Conservation (phyloP, 1,284 basidiomycete species). For the Leccinum fallax region DNA sequence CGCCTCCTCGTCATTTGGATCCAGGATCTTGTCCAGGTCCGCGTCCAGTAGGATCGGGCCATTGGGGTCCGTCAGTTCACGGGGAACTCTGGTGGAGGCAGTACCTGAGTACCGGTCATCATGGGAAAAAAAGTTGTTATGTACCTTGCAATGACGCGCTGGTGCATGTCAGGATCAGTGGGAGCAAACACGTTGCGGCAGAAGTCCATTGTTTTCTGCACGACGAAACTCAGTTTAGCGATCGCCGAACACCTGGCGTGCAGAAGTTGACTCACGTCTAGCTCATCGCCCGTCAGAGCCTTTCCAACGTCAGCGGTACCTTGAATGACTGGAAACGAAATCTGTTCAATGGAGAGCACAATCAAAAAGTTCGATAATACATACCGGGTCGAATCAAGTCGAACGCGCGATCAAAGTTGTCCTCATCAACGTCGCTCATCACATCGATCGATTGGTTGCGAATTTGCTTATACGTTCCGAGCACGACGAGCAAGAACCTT, state of each 20-base stretch:
- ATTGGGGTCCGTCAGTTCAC: conserved; percentile 15
- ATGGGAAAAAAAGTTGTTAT: background rate
- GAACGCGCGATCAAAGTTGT: conserved; percentile 56
- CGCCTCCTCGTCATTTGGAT: conserved; percentile 26
- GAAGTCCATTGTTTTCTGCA: conserved; percentile 35
- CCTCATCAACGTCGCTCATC: conserved; percentile 34
- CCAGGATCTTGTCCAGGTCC: conserved; percentile 9
- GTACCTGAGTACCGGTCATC: background rate
- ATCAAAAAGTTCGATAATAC: background rate
- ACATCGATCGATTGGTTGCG: background rate
- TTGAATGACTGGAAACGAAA: conserved; percentile 32
- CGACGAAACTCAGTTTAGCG: background rate
- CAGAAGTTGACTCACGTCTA: conserved; percentile 16
- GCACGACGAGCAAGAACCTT: conserved; percentile 53
- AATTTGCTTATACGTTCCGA: conserved; percentile 21
- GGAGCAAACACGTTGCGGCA: conserved; percentile 20
- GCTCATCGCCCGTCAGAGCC: conserved; percentile 33
- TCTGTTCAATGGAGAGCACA: background rate
- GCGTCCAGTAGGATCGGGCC: conserved; percentile 20
- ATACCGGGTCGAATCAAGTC: conserved; percentile 48
- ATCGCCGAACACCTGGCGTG: background rate
- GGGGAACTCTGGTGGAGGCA: conserved; percentile 1
- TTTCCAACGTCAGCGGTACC: conserved; percentile 36
- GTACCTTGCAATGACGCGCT: conserved; percentile 24
- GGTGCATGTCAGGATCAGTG: conserved; percentile 35